Conservation (phyloP, 495 filamentous ascomycete species). For the Talaromyces thailandensis region DNA sequence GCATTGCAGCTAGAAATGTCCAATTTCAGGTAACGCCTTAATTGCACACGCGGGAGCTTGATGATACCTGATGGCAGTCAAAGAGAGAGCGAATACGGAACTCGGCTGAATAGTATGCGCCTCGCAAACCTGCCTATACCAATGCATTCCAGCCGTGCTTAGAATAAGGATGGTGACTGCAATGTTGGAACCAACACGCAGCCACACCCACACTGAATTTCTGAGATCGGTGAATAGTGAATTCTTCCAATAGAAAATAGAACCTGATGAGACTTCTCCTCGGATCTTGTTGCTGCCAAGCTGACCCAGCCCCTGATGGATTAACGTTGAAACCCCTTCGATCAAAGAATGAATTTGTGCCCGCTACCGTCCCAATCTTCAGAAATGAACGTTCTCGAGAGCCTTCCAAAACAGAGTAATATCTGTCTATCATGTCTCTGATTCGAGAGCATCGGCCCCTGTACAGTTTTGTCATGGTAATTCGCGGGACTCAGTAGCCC, state of each 20-base stretch:
- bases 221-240: background rate
- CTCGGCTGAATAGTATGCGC: background rate
- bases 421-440: background rate
- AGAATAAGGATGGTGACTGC: background rate
- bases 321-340: background rate
- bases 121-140: background rate
- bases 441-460: too few species aligned
- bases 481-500: background rate
- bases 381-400: background rate
- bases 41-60: background rate
- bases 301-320: background rate
- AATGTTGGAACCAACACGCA: background rate
- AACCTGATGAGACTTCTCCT: background rate
- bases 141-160: background rate
- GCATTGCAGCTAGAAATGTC: background rate
- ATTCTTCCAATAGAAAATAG: background rate
- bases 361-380: too few species aligned
- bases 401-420: background rate
- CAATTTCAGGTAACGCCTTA: background rate
- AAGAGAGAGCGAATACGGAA: background rate
- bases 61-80: background rate
- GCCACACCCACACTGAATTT: background rate
- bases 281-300: background rate
- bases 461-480: background rate
- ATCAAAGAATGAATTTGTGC: background rate